Conservation (phyloP, 129 eudicot species). For the Helichrysum umbraculigerum region DNA sequence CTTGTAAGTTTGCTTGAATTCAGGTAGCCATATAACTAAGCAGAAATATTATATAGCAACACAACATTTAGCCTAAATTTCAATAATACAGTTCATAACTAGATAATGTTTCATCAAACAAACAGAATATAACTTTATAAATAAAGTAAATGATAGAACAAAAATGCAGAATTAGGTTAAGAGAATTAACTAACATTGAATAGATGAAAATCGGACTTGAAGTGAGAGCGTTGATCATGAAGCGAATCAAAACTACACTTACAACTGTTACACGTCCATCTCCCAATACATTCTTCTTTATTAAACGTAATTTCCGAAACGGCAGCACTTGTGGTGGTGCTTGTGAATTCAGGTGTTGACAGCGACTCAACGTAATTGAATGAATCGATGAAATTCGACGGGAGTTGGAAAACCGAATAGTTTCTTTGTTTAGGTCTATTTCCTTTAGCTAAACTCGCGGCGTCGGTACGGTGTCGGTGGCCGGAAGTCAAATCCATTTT, state of each 20-base stretch:
- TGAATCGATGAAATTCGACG: conserved; percentile 50
- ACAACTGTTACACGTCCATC: conserved; percentile 70
- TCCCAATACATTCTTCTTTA: conserved; percentile 19
- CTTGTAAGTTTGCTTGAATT: too few relatives aligned
- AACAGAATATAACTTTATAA: neutral
- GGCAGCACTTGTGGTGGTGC: neutral
- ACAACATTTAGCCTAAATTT: too few relatives aligned
- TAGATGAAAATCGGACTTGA: conserved; percentile 77
- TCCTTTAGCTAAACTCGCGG: conserved; percentile 7
- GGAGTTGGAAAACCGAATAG: conserved; percentile 59
- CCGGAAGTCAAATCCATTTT: conserved; percentile 22
- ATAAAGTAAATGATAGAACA: neutral
- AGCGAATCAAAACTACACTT: conserved; percentile 61
- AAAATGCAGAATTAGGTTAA: conserved; percentile 19
- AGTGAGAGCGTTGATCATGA: conserved; percentile 68
- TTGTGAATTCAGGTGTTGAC: conserved; percentile 23
- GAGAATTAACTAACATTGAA: conserved; percentile 45
- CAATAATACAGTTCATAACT: too few relatives aligned
- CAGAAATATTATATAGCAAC: too few relatives aligned
- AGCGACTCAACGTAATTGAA: conserved; percentile 42
- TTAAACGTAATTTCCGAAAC: neutral
- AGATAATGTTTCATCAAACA: neutral
- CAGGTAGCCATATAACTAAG: too few relatives aligned
- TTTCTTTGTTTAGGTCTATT: conserved; percentile 33
- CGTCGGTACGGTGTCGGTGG: conserved; percentile 16